Evolutionary conservation across 2,329 filamentous ascomycete species (phyloP), one percentile per base, ranked within the genome.

Genomic region (Penicillium fuscoglaucum): DNA sequence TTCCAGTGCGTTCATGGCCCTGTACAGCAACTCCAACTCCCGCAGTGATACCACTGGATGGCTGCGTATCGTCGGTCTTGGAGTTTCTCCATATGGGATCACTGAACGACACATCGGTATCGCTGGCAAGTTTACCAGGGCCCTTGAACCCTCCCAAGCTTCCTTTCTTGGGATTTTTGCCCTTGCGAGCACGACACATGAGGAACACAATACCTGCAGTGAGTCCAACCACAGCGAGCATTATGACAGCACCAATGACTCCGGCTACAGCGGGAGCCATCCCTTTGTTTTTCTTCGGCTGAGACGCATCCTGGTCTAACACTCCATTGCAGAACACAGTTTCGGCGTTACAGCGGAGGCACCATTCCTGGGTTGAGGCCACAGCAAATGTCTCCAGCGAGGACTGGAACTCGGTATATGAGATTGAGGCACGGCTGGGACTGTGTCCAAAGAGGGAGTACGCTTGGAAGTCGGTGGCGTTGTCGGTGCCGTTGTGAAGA

Each of bases 121-220:
- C 84, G 48, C 79, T 82, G 0, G 79, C 81, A 63, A 85, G 70
- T 68, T 84, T 86, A 15, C 72, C 70, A 13, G 73, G 74, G 15
- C 84, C 82, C 64, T 84, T 86, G 76, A 85, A 86, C 0, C 84
- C 83, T 10, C 82, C 82, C 8, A 81, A 61, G 9, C 75, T 75
- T 10, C 72, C 70, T 49, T 72, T 77, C 48, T 69, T 72, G 8
- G 33, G 33, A 15, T 12, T 66, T 3, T 17, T 66, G 3, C 79
- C 74, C 55, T 79, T 78, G 46, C 81, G 66, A n/a, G 81, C 55
- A 4, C 81, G 79, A 19, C 73, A 79, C 10, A 82, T 61, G 69
- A 82, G 76, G 26, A 76, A 65, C 3, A 66, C 73, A 50, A 76
- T 52, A 0, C 70, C 72, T 40, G 77, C 77, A 24, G 82, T 46